Evolutionary conservation across 2,329 filamentous ascomycete species (phyloP).

Genomic region (Paraphoma chrysanthemicola): DNA sequence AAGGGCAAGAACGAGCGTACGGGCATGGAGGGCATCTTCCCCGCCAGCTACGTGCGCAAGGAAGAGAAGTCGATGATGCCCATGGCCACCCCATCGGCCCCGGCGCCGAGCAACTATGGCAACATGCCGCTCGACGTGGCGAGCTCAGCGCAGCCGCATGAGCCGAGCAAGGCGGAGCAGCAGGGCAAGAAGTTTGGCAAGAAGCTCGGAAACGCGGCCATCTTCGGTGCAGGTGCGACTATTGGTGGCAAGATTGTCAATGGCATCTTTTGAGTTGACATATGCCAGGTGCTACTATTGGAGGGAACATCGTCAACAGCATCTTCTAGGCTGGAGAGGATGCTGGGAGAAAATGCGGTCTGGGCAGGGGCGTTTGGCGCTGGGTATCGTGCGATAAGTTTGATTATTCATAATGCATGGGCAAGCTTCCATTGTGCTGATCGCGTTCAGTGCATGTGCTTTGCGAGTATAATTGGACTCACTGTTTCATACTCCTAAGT

Average conservation of each 20-base stretch:
- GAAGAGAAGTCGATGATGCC: conserved; percentile 65
- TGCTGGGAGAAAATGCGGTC: neutral
- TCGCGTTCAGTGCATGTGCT: neutral
- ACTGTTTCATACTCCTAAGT: neutral
- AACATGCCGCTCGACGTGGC: conserved; percentile 80
- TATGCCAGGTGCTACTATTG: conserved; percentile 82
- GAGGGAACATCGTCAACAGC: conserved; percentile 76
- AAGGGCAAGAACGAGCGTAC: conserved; percentile 86
- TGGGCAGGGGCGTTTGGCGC: neutral
- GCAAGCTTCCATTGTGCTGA: neutral
- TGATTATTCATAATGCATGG: neutral
- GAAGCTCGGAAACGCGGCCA: conserved; percentile 85
- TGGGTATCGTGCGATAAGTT: neutral
- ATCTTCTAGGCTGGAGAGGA: conserved; percentile 23
- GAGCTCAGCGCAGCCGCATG: conserved; percentile 60
- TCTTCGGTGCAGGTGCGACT: conserved; percentile 92
- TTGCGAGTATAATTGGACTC: neutral
- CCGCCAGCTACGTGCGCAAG: conserved; percentile 81
- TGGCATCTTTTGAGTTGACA: conserved; percentile 74
- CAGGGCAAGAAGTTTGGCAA: conserved; percentile 95
- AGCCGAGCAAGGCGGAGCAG: conserved; percentile 70
- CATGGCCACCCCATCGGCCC: conserved; percentile 41
- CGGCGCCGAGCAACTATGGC: conserved; percentile 66
- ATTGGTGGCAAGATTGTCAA: conserved; percentile 91
- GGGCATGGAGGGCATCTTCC: conserved; percentile 89